Base-by-base conservation (phyloP, 371 early-diverging fungal genomes). In the Rhizopus stolonifer region DNA sequence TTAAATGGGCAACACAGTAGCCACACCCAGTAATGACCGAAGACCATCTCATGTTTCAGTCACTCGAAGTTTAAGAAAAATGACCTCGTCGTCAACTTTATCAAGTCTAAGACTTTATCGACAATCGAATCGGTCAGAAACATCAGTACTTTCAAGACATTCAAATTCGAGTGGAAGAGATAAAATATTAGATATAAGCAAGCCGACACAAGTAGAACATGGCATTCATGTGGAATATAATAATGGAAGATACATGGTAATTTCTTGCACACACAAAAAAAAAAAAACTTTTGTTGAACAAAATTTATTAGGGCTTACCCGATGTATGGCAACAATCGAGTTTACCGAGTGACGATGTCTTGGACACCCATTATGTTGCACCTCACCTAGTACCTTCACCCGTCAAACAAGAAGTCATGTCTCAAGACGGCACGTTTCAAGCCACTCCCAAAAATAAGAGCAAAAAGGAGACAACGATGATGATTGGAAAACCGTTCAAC, bases 211-310 rank as follows among this genome's bases (percentile, higher is more conserved):
- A 49, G 74, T 85, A 34, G 83, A 85, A 53, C 85, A 85, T 51
- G 83, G 85, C 14, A 82, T 85, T 59, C 85, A 85, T 69, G 82
- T 85, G 6, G 85, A 83, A 43, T 85, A 77, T 53, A 77, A 85
- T 21, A 77, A 77, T 50, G 82, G 83, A 25, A 79, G 79, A 64
- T 85, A 74, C 44, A 81, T 83, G 83, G 85, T 77, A 36, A 36
- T n/a, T n/a, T n/a, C n/a, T n/a, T n/a, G n/a, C n/a, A n/a, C n/a
- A 36, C 9, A 36, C 6, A 36, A 11, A 15, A 15, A 69, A 58
- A 5, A 4, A 36, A 36, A 36, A 36, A n/a, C 4, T 36, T 36
- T 14, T 14, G n/a, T 14, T n/a, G 11, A 4, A 1, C 9, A n/a
- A 33, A 61, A n/a, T n/a, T n/a, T n/a, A n/a, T n/a, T n/a, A 80